A percentile compares a stretch with the other conserved stretches of the same genome.
Evolutionary conservation across 1,139 yeast species (phyloP).

Genomic region (Taiozyma onychis): DNA sequence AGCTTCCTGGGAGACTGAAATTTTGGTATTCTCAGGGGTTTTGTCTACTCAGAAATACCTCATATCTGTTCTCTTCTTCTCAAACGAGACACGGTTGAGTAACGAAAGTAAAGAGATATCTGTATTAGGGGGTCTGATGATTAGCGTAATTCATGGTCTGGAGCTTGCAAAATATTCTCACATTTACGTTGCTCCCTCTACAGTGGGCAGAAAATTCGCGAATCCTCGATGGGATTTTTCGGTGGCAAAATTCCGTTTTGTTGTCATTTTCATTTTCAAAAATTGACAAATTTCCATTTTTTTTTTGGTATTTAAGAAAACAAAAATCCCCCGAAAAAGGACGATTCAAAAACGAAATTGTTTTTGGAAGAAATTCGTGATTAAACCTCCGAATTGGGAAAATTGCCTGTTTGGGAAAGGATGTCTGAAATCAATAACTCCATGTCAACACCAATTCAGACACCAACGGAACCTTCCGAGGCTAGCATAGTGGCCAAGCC

Average conservation of each 20-base stretch:
- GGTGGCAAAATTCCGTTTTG: slow-evolving; percentile 1
- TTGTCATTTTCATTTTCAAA: slow-evolving; percentile 14
- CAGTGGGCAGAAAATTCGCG: background rate
- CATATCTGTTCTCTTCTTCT: background rate
- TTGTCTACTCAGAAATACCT: no score
- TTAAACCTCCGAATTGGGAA: background rate
- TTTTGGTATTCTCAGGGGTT: no score
- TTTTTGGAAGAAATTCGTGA: background rate
- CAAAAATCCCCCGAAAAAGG: slow-evolving; percentile 1
- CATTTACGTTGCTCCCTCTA: background rate
- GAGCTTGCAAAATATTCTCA: background rate
- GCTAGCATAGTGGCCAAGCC: background rate
- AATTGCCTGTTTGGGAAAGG: background rate
- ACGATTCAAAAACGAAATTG: background rate
- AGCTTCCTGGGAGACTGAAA: no score
- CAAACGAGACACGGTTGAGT: background rate
- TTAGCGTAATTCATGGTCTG: background rate
- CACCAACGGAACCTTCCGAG: slow-evolving; percentile 5
- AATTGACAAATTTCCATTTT: slow-evolving; percentile 10
- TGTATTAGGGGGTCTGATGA: no score
- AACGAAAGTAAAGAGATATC: no score
- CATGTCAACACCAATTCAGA: slow-evolving; percentile 11
- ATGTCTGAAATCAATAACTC: slow-evolving; percentile 8
- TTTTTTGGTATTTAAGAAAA: slow-evolving; percentile 2
- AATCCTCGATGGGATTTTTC: background rate